phyloP scores from a whole-genome alignment of 129 eudicot genomes.

The Tagetes erecta region DNA sequence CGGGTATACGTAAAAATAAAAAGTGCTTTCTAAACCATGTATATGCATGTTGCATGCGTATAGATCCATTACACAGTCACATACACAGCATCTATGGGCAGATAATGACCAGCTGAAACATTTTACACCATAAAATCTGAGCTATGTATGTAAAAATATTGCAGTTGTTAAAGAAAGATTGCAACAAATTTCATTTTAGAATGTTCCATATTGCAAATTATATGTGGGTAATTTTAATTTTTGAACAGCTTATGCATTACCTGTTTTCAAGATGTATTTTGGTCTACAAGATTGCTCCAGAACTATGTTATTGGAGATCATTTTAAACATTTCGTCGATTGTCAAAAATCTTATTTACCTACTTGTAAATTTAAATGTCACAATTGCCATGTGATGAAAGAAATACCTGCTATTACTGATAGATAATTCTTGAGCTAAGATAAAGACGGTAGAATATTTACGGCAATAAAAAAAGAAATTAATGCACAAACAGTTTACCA shows the following conservation, averaged over 20 bases:
- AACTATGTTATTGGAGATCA: neutral
- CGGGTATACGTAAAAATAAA: too few relatives aligned
- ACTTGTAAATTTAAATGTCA: neutral
- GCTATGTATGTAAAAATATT: neutral
- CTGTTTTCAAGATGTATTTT: slow-evolving; percentile 11
- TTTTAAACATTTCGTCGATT: neutral
- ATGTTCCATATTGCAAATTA: neutral
- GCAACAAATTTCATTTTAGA: neutral
- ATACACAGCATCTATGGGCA: slow-evolving; percentile 6
- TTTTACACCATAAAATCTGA: neutral
- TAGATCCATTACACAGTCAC: neutral
- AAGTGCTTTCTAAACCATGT: too few relatives aligned
- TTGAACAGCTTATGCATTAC: neutral
- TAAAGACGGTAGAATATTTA: neutral
- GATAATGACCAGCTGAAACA: neutral
- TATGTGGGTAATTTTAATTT: neutral
- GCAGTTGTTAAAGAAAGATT: slow-evolving; percentile 6
- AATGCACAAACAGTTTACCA: neutral
- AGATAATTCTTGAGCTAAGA: slow-evolving; percentile 6
- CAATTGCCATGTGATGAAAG: neutral
- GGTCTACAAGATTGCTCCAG: slow-evolving; percentile 16
- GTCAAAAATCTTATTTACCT: slow-evolving; percentile 21
- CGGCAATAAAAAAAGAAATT: neutral
- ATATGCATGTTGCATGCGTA: too few relatives aligned
- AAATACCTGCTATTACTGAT: neutral